Base-by-base conservation (phyloP, 2,329 filamentous ascomycete genomes). In the Chaetomiaceae sp. region DNA sequence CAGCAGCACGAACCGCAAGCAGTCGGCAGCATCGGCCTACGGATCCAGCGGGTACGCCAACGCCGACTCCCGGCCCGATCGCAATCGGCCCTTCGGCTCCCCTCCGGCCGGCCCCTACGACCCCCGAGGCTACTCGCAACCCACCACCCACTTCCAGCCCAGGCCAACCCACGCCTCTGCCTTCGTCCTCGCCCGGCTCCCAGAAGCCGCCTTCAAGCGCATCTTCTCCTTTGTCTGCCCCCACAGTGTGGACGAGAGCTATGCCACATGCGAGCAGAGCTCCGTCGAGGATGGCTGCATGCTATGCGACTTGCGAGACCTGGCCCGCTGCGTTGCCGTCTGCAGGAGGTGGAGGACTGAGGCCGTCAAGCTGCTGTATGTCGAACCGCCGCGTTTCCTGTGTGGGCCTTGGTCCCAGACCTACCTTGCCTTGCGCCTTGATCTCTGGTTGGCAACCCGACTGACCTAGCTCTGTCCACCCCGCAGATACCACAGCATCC, bases 261-360 rank as follows among this genome's bases (percentile, higher is more conserved):
- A 93, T 68, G 85, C 89, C 58, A 84, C 83, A 37, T 92, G 87
- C 63, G 92, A 97, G 72, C 80, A 87, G 62, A 89, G 86, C 53
- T 82, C 86, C 58, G 78, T 82, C 44, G 85, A 86, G 59, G 84
- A 89, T 70, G 83, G 83, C 50, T 97, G 92, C 72, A 92, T 93
- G 87, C 83, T 95, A 59, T 97, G 92, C 72, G 89, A 96, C 71
- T 78, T 93, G 73, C 84, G 91, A 59, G 90, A 96, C 68, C 79
- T 96, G 50, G 83, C 89, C 46, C 83, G 89, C 67, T 92, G 88
- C 66, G 82, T 83, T 34, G 76, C 81, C 65, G 87, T 89, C 44
- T 88, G 82, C 66, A 82, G 81, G 62, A 76, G 76, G 61, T 97
- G 91, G 91, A 74, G 76, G 51, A 63, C 64, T n/a, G 63, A 67